A percentile compares a stretch with the other conserved stretches of the same genome.
These are phyloP conservation scores for Paraurostyla sp. DNA, from an alignment of 73 alveolate genomes.

Conservation along the genomic window DNA sequence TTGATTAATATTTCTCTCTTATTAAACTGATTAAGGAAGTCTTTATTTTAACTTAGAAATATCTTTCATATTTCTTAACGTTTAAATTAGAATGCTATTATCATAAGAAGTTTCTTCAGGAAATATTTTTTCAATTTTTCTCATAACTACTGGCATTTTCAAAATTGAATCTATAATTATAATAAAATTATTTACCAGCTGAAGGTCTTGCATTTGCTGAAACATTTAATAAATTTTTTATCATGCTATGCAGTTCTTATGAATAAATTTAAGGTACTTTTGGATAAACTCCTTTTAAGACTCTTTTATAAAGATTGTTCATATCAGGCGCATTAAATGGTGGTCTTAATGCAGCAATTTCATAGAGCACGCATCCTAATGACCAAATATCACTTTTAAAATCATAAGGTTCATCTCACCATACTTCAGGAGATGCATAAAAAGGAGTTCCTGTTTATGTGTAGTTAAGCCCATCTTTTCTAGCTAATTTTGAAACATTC, in stretches of 20 bases:
- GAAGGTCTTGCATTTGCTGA: slow-evolving; percentile 72
- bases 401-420: slow-evolving; percentile 81
- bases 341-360: slow-evolving; percentile 79
- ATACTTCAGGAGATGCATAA: slow-evolving; percentile 80
- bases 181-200: background rate
- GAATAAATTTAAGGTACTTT: slow-evolving; percentile 77
- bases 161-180: background rate
- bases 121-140: slow-evolving; percentile 16
- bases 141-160: slow-evolving; percentile 5
- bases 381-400: slow-evolving; percentile 82
- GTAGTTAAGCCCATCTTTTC: slow-evolving; percentile 78
- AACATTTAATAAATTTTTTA: slow-evolving; percentile 65
- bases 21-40: background rate
- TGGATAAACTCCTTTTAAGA: slow-evolving; percentile 71
- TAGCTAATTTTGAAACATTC: slow-evolving; percentile 79
- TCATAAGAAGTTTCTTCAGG: slow-evolving; percentile 21
- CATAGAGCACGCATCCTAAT: slow-evolving; percentile 82
- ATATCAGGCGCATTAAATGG: slow-evolving; percentile 83
- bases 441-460: slow-evolving; percentile 78
- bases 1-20: background rate
- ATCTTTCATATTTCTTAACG: slow-evolving; percentile 40
- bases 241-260: slow-evolving; percentile 59
- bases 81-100: slow-evolving; percentile 4
- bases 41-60: slow-evolving; percentile 7
- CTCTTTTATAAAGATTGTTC: slow-evolving; percentile 77